These are phyloP conservation scores for Microcyclospora pomicola DNA, from an alignment of 2,329 filamentous ascomycete species.

Conservation along the genomic window DNA sequence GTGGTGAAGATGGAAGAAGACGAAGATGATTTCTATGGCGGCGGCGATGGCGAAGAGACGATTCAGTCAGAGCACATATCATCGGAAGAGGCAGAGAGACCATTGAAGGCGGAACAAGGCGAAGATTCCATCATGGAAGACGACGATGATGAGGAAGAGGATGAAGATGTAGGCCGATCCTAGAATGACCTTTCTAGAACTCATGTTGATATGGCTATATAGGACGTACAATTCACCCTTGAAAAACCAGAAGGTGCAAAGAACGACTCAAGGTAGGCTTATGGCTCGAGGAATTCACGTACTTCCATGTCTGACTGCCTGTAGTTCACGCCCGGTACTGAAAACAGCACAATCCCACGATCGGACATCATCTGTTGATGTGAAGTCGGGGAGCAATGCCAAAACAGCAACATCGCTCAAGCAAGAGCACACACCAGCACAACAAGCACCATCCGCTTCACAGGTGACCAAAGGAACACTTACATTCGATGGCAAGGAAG, in stretches of 20 bases:
- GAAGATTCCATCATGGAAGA: slow-evolving; percentile 14
- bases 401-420: slow-evolving; percentile 7
- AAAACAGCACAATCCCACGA: slow-evolving; percentile 2
- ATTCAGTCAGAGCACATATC: slow-evolving; percentile 2
- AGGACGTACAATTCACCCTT: slow-evolving; percentile 42
- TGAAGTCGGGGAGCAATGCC: slow-evolving; percentile 4
- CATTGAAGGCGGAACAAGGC: slow-evolving; percentile 12
- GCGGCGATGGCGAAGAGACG: slow-evolving; percentile 4
- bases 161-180: slow-evolving; percentile 23
- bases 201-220: slow-evolving; percentile 1
- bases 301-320: not conserved
- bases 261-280: slow-evolving; percentile 6
- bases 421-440: slow-evolving; percentile 6
- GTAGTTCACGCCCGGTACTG: not conserved
- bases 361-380: not conserved
- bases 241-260: slow-evolving; percentile 29
- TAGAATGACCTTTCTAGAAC: not conserved
- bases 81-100: not conserved
- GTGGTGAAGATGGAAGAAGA: slow-evolving; percentile 33
- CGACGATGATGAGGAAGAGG: slow-evolving; percentile 30
- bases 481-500: slow-evolving; percentile 34
- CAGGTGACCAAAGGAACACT: slow-evolving; percentile 14
- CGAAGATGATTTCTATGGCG: slow-evolving; percentile 38
- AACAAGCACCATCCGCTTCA: slow-evolving; percentile 4
- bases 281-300: too few species aligned